Evolutionary conservation across 768 basidiomycete genomes (phyloP).

Genomic region (Naematelia aurantialba): DNA sequence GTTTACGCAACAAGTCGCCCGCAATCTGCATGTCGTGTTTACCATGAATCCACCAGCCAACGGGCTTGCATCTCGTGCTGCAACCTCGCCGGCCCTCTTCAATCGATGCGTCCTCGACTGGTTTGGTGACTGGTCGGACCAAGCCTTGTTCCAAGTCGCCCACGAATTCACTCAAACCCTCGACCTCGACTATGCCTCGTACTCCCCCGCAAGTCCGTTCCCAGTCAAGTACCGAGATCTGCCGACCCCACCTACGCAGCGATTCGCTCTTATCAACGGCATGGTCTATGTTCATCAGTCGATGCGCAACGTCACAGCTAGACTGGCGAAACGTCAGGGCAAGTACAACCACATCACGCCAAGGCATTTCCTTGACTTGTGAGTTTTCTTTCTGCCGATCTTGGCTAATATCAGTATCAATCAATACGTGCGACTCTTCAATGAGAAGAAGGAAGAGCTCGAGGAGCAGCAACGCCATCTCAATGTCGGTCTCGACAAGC

Average conservation of each 20-base stretch:
- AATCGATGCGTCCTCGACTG: constrained; percentile 99
- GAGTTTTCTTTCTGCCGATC: constrained; percentile 50
- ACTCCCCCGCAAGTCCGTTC: constrained; percentile 75
- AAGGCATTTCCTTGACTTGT: constrained; percentile 98
- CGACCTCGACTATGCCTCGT: constrained; percentile 82
- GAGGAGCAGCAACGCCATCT: constrained; percentile 98
- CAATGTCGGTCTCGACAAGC: constrained; percentile 95
- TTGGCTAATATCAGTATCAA: constrained; percentile 66
- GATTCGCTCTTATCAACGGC: constrained; percentile 86
- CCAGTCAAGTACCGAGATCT: constrained; percentile 83
- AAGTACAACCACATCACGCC: constrained; percentile 95
- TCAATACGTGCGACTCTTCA: constrained; percentile 91
- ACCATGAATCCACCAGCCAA: constrained; percentile 99
- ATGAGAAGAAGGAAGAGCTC: constrained; percentile 92
- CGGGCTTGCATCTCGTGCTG: constrained; percentile 89
- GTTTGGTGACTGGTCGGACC: constrained; percentile 99
- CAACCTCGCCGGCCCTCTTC: constrained; percentile 89
- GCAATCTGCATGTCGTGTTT: constrained; percentile 97
- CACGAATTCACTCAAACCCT: constrained; percentile 92
- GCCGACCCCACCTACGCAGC: constrained; percentile 79
- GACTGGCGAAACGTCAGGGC: constrained; percentile 87
- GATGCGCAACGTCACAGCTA: constrained; percentile 80
- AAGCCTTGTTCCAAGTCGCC: constrained; percentile 96
- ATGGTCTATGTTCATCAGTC: constrained; percentile 88
- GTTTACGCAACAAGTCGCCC: constrained; percentile 98